Evolutionary conservation across 768 basidiomycete species (phyloP), one percentile per base, ranked within the genome.

Genomic region (Pulveroboletus sp.): DNA sequence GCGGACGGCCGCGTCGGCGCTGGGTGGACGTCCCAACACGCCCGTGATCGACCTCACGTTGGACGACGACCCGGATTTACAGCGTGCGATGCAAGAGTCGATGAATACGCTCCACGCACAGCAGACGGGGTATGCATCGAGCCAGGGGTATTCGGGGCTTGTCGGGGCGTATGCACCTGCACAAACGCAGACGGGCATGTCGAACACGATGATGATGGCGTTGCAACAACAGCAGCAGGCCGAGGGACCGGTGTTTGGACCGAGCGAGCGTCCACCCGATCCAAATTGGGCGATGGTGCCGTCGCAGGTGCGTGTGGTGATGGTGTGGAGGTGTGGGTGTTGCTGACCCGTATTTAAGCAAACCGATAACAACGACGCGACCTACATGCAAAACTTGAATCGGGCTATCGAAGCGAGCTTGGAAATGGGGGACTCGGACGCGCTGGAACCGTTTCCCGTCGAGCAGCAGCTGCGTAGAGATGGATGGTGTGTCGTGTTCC

Each of bases 401-500:
- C 80, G 82, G 23, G 87, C 85, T 1, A 87, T 90, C 36, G 78
- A 84, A 65, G 85, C 81, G 5, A 87, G 85, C 62, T 68, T 88
- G 47, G 73, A 80, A 17, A 60, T 65, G 42, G 77, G 79, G 17
- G 75, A 80, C 53, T 64, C 68, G 20, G 69, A 75, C 21, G 82
- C 82, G 4, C 69, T 74, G 31, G 80, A 82, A 42, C 71, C 75
- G 20, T 68, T 76, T 31, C 77, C 81, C 1, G 57, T 79, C 4
- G 77, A 82, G 46, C 70, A 81, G 25, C 69, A 72, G 25, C 56
- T 82, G 3, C 72, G 86, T 21, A 75, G 81, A 53, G 79, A 76
- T 50, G 76, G 78, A 44, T 73, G 82, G 86, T 85, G 33, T 45
- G 79, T 64, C 6, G 9, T n/a, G 11, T 13, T 10, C 21, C 4